Conservation (phyloP, 2,329 filamentous ascomycete species). For the Claviceps digitariae region DNA sequence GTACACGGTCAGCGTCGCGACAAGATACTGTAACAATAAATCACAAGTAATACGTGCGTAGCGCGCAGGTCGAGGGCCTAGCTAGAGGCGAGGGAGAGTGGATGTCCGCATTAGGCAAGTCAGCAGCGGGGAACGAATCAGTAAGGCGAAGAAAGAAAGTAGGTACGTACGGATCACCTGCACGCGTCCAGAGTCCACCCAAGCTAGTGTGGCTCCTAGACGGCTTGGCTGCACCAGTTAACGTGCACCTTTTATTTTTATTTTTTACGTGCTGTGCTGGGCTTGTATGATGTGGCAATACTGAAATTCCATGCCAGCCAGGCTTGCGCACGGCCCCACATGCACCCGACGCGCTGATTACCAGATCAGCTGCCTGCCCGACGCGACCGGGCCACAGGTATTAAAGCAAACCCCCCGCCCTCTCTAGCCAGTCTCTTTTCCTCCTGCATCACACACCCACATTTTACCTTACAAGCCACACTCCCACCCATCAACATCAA, state of each 20-base stretch:
- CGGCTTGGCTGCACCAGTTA: not conserved
- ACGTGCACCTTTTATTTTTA: not conserved
- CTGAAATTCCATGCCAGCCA: conserved; percentile 7
- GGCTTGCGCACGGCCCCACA: conserved; percentile 9
- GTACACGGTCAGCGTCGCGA: too few species aligned
- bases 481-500: conserved; percentile 16
- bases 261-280: too few species aligned
- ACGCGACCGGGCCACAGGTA: conserved; percentile 20
- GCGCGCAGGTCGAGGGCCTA: too few species aligned
- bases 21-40: too few species aligned
- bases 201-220: too few species aligned
- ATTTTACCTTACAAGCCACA: not conserved
- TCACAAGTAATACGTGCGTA: too few species aligned
- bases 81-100: too few species aligned
- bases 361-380: conserved; percentile 25
- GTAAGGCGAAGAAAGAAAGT: too few species aligned
- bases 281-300: not conserved
- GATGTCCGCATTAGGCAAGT: not conserved
- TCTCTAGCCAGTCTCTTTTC: conserved; percentile 21
- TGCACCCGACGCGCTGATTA: conserved; percentile 6
- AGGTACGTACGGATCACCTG: too few species aligned
- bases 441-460: conserved; percentile 25
- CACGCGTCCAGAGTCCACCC: too few species aligned
- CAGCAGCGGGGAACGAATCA: too few species aligned
- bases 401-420: conserved; percentile 33